Percentiles rank a stretch among this genome's conserved stretches.
These are phyloP conservation scores for Tricholoma sp. DNA, from an alignment of 768 basidiomycete species.

Conservation along the genomic window DNA sequence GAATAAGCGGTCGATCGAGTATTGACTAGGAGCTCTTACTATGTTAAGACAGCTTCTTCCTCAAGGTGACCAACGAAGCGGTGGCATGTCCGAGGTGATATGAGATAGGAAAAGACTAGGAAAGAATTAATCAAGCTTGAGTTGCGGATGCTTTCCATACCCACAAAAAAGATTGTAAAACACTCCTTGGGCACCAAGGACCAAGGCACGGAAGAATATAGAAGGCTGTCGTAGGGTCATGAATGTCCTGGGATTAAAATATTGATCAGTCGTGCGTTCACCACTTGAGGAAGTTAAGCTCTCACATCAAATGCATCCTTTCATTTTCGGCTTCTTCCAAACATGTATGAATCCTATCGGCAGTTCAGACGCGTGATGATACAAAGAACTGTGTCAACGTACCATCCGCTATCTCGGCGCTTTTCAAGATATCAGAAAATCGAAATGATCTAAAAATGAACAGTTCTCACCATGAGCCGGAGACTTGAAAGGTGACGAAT, in stretches of 20 bases:
- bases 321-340: constrained; percentile 97
- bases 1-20: background rate
- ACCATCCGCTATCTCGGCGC: constrained; percentile 52
- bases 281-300: background rate
- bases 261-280: constrained; percentile 8
- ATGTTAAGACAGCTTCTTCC: constrained; percentile 93
- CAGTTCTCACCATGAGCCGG: constrained; percentile 67
- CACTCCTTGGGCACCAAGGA: constrained; percentile 90
- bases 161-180: constrained; percentile 86
- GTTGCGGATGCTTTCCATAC: constrained; percentile 19
- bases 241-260: constrained; percentile 64
- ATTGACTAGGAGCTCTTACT: constrained; percentile 43
- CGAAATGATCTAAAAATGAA: background rate
- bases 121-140: constrained; percentile 10
- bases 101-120: constrained; percentile 69
- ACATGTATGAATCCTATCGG: constrained; percentile 88
- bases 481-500: constrained; percentile 86
- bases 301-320: constrained; percentile 87
- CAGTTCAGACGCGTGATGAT: constrained; percentile 38
- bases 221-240: constrained; percentile 86
- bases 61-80: constrained; percentile 91
- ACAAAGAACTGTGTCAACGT: constrained; percentile 9
- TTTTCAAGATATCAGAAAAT: constrained; percentile 15
- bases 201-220: constrained; percentile 70
- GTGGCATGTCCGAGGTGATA: constrained; percentile 74